Base-by-base conservation (phyloP, 257 asterid species). In the Verbascum thapsus region DNA sequence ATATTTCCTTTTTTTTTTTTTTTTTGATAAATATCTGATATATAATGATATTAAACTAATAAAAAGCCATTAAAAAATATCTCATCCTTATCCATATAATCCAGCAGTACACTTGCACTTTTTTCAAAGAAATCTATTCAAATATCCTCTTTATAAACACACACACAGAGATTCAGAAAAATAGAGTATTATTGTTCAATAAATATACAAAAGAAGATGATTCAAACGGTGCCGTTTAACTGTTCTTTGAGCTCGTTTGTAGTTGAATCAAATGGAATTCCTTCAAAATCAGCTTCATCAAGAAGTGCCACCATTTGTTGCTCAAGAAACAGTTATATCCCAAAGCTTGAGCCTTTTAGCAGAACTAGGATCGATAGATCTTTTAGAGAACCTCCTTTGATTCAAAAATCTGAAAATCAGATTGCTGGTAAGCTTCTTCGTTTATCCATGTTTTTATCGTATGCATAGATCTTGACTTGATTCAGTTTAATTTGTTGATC, bases 301-400 rank as follows among this genome's bases (percentile, higher is more conserved):
- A 64, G 67, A 66, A 47, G 30, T 16, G 40, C 74, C 10, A 54
- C 64, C 19, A 59, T 88, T 43, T 73, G 80, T 55, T 88, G 87
- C 68, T 75, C 88, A 10, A 81, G 91, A 58, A 73, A 55, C 66
- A 40, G 12, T 11, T 53, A 26, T 50, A 77, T 88, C 48, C 98
- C 98, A 2, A 92, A 87, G 87, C 79, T 88, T 22, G 95, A 85
- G 82, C 95, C 99, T 39, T 94, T 94, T 32, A 90, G 88, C 77
- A 80, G 96, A 76, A 94, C 64, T 81, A 90, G 75, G 79, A 12
- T 85, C 19, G 96, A 92, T 67, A 78, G 96, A 60, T 75, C 61
- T 12, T 47, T 83, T 16, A 84, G 61, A 68, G 99, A 87, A 0
- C 99, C 95, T 2, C 94, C 99, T 59, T 69, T 94, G 87, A 90